Percentiles rank a stretch among this genome's conserved stretches.
Conservation (phyloP, 805 yeast species). For the Candida morakotiae region DNA sequence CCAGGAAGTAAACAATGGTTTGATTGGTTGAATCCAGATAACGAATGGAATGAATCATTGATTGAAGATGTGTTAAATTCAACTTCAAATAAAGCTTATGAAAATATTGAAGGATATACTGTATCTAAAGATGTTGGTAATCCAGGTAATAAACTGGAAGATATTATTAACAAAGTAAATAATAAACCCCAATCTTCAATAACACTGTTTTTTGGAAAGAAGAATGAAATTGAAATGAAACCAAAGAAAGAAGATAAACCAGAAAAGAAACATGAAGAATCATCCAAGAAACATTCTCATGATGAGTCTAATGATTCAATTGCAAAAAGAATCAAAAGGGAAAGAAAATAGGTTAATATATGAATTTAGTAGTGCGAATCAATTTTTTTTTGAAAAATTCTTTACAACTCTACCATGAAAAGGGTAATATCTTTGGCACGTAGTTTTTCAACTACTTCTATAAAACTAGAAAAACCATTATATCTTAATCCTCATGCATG, state of each 20-base stretch:
- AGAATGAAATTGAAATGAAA: conserved; percentile 8
- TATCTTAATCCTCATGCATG: conserved; percentile 65
- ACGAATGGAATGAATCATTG: conserved; percentile 37
- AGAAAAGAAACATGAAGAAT: background rate
- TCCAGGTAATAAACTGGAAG: conserved; percentile 42
- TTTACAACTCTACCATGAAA: conserved; percentile 1
- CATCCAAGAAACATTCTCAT: background rate
- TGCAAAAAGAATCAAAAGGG: conserved; percentile 2
- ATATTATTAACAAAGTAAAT: conserved; percentile 25
- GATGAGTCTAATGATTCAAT: background rate
- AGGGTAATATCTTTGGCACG: conserved; percentile 1
- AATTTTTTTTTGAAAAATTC: conserved; percentile 1
- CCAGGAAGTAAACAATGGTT: conserved; percentile 58
- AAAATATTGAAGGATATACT: conserved; percentile 45
- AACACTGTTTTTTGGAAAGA: conserved; percentile 22
- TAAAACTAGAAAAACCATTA: conserved; percentile 21
- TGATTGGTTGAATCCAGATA: conserved; percentile 54
- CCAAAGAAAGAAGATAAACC: conserved; percentile 1
- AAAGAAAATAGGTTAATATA: background rate
- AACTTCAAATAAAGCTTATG: conserved; percentile 23
- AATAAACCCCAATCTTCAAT: conserved; percentile 19
- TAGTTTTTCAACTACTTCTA: background rate
- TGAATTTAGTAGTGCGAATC: background rate
- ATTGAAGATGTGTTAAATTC: conserved; percentile 37
- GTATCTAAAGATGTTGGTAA: conserved; percentile 68